Base-by-base conservation (phyloP, 139 green algal genomes). In the Chlorella sp. region DNA sequence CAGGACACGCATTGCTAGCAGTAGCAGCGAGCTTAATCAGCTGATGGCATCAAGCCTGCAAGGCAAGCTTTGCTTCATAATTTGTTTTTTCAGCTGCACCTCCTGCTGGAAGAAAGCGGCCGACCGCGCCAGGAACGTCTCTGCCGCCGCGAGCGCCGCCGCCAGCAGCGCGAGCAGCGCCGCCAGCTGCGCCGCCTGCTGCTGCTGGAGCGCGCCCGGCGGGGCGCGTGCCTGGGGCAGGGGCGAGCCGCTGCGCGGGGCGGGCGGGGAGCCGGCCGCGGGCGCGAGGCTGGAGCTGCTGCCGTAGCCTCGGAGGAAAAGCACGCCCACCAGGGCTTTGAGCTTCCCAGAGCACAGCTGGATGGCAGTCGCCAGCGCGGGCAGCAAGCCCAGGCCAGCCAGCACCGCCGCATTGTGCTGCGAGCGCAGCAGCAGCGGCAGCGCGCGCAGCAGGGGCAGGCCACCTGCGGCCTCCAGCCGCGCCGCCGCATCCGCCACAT, bases 351-450 rank as follows among this genome's bases (percentile, higher is more conserved):
- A 23, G 38, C 61, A 43, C 56, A 63, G 31, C 48, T 76, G 75
- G 12, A 82, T 35, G 8, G 75, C 25, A 0, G 45, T 31, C n/a
- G 59, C 65, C 71, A 87, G 60, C n/a, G 58, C 56, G 19, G 66
- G 45, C 59, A 85, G 60, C 25, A 70, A 41, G 38, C 76, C 83
- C 41, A 83, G 43, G 38, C 14, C 21, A 9, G 72, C 27, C 53
- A 88, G 55, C 46, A 76, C 41, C 3, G 72, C 63, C 1, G 76
- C 56, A 48, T 88, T 88, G 63, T 79, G 56, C n/a, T 65, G 40
- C 9, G 69, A 75, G 72, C 77, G 79, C 29, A 65, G 43, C 43
- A 71, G 40, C 46, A 86, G 62, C 5, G 36, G 27, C 55, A 86
- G 46, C 56, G 58, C 83, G 8, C 74, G 71, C 66, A 88, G 72